A percentile compares a stretch with the other conserved stretches of the same genome.
These are phyloP conservation scores for Talaromyces wortmannii DNA, from an alignment of 495 filamentous ascomycete species.

Conservation along the genomic window DNA sequence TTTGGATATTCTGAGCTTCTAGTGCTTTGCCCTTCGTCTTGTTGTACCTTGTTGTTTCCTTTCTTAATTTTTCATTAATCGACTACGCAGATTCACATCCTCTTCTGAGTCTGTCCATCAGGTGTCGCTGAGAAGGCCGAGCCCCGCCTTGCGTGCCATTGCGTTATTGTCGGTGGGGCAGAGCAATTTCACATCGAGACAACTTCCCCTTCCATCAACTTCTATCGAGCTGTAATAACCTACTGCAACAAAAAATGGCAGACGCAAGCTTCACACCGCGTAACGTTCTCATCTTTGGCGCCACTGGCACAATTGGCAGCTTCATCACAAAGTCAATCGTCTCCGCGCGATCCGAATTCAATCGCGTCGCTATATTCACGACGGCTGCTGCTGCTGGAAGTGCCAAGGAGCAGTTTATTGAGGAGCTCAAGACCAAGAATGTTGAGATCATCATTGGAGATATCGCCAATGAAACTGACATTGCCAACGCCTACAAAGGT, in stretches of 20 bases:
- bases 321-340: slow-evolving; percentile 57
- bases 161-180: too few species aligned
- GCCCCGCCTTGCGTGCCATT: too few species aligned
- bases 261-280: slow-evolving; percentile 2
- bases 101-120: too few species aligned
- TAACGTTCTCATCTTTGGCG: slow-evolving; percentile 62
- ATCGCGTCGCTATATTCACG: slow-evolving; percentile 57
- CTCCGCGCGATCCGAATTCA: slow-evolving; percentile 42
- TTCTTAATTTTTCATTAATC: too few species aligned
- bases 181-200: too few species aligned
- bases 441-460: slow-evolving; percentile 56
- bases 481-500: slow-evolving; percentile 48
- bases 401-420: slow-evolving; percentile 31
- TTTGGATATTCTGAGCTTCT: too few species aligned
- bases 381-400: slow-evolving; percentile 41
- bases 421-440: slow-evolving; percentile 38
- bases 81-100: too few species aligned
- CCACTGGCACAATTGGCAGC: slow-evolving; percentile 60
- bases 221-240: neutral
- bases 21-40: too few species aligned
- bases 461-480: slow-evolving; percentile 41
- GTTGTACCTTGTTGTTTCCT: too few species aligned
- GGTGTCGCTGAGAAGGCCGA: too few species aligned
- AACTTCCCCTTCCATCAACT: neutral
- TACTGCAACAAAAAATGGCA: neutral